Evolutionary conservation across 768 basidiomycete species (phyloP).

Genomic region (Podaxis rugospora): DNA sequence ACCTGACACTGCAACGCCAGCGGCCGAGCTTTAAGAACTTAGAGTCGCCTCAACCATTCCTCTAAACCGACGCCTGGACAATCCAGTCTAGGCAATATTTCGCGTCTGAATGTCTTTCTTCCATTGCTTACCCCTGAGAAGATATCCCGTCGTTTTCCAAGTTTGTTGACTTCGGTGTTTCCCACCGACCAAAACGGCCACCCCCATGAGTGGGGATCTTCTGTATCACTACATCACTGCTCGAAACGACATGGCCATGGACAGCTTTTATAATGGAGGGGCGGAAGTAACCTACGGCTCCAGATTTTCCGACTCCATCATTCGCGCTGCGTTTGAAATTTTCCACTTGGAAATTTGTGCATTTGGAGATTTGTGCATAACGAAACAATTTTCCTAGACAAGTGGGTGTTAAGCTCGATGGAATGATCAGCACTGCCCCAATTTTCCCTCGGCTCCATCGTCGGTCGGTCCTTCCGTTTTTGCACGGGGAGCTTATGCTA

Average conservation of each 20-base stretch:
- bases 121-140: not conserved
- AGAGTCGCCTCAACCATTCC: not conserved
- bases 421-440: not conserved
- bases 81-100: not conserved
- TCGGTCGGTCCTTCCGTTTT: not conserved
- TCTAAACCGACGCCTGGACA: not conserved
- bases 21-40: not conserved
- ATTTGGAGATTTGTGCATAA: not conserved
- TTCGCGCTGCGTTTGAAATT: not conserved
- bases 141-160: not conserved
- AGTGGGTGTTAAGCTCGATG: not conserved
- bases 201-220: not conserved
- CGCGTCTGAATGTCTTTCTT: not conserved
- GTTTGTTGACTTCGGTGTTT: not conserved
- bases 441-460: not conserved
- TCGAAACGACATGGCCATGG: not conserved
- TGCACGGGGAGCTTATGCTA: no score
- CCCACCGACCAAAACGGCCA: not conserved
- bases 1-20: no score
- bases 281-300: not conserved
- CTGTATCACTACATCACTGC: not conserved
- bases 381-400: not conserved
- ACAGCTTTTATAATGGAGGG: not conserved
- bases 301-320: not conserved
- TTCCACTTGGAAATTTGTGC: not conserved